Evolutionary conservation across 345 rosid genomes (phyloP).

Genomic region (Aethionema arabicum): DNA sequence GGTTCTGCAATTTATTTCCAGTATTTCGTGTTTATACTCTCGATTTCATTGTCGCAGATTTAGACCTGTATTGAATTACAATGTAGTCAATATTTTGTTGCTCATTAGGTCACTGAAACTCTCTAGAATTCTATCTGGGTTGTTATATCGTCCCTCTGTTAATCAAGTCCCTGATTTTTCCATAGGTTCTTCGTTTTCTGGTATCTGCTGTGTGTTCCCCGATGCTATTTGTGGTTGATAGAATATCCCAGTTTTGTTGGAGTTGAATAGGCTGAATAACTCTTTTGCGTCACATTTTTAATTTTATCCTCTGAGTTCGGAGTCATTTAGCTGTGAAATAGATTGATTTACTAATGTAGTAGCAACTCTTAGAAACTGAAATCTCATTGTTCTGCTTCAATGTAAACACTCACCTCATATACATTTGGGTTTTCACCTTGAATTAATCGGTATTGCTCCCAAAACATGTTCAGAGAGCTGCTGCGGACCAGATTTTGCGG

Average conservation of each 20-base stretch:
- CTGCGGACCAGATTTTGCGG: slow-evolving; percentile 95
- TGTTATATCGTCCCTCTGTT: not conserved
- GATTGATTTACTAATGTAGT: not conserved
- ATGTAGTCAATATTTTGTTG: slow-evolving; percentile 1
- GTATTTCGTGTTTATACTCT: not conserved
- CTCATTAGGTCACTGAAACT: slow-evolving; percentile 8
- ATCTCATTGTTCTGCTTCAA: slow-evolving; percentile 2
- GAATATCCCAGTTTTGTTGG: not conserved
- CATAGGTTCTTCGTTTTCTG: not conserved
- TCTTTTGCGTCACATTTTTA: not conserved
- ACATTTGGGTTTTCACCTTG: slow-evolving; percentile 1
- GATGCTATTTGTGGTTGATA: slow-evolving; percentile 5
- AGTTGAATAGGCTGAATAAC: not conserved
- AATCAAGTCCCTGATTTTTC: not conserved
- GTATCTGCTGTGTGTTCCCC: slow-evolving; percentile 6
- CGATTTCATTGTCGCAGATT: slow-evolving; percentile 22
- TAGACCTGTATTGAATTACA: slow-evolving; percentile 12
- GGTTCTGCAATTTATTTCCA: not conserved
- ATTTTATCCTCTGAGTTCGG: slow-evolving; percentile 3
- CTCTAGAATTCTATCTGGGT: not conserved
- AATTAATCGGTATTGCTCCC: slow-evolving; percentile 21
- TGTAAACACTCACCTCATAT: slow-evolving; percentile 20
- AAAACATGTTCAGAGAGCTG: slow-evolving; percentile 63
- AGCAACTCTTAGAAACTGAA: not conserved
- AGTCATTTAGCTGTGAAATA: slow-evolving; percentile 6